Evolutionary conservation across 2,329 filamentous ascomycete species (phyloP), one percentile per base, ranked within the genome.

Genomic region (Fusarium multiceps): DNA sequence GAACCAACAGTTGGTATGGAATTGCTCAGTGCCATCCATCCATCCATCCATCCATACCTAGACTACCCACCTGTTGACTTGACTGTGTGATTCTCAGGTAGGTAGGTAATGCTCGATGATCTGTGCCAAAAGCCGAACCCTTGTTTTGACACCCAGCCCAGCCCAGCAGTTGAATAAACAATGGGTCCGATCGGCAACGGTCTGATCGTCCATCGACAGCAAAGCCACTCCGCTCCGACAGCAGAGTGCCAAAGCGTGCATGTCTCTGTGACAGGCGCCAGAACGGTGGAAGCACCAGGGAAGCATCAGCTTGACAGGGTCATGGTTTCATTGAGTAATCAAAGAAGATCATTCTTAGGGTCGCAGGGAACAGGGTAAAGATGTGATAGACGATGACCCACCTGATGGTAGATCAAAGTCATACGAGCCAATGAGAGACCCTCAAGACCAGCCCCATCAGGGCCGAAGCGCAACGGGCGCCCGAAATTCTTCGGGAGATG

Each of bases 401-500:
- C 20, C 40, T 51, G 53, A 40, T 53, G 34, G 47, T 42, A 59
- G 46, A 54, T 58, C 67, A 56, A 45, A 54, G 46, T 55, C 63
- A 50, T 32, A 69, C 41, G 27, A 25, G 12, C 54, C 61, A 70
- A 59, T 62, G 41, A 57, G n/a, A 46, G 1, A 20, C 14, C 40
- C 27, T 21, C 41, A 51, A 50, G 49, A 43, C 32, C 30, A 47
- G 20, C 57, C 49, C 63, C 49, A n/a, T 34, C 49, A 65, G 46
- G 63, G 55, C 66, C 62, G 59, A 69, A 71, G 56, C 57, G 59
- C 63, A 73, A 74, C 71, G 62, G 69, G 63, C 58, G 69, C 69
- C 73, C 73, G 73, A 75, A 73, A 64, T 46, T 55, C 63, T 73
- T 75, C 73, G 73, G 73, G 70, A 67, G 37, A 49, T 40, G 63